Base-by-base conservation (phyloP, 306 rosid genomes). In the Betula pendula region DNA sequence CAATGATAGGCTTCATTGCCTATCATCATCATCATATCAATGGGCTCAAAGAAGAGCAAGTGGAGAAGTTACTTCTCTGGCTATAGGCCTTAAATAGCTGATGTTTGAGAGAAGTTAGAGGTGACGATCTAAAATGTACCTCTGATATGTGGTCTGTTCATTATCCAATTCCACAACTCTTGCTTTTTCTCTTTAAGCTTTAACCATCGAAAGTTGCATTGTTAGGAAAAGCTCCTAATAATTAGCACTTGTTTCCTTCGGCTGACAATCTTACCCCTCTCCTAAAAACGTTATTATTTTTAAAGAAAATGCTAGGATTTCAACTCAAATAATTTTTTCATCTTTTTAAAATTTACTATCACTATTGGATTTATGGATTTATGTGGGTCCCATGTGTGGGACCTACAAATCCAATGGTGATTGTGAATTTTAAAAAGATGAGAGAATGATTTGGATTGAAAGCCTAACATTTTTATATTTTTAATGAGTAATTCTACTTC, bases 31-130 rank as follows among this genome's bases (percentile, higher is more conserved):
- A 40, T 73, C 49, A 71, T 79, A 74, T 72, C 86, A 74, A 72
- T 76, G 81, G 84, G 77, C 62, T 78, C 75, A 73, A 19, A 63
- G 62, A 80, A 83, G 76, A 82, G 83, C 40, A 70, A 81, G 89
- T 84, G 93, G 89, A 73, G 79, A 76, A 71, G 76, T 69, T 76
- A 78, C 78, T 68, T 68, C 80, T 83, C 73, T 66, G 82, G 75
- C 80, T 79, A 24, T 55, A 59, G 74, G 69, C 91, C 84, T 86
- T 89, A 89, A 81, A 91, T 91, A 89, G 87, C 84, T 71, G 84
- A 71, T 83, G 88, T 79, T 19, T 19, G 56, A 51, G 8, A 7
- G 6, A 69, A 73, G 83, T n/a, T n/a, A 48, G 20, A 55, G 71
- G 9, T 50, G 55, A 31, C 66, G 84, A 55, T 38, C 44, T 71